Conservation (phyloP, 768 basidiomycete species). For the Dictyophora rubrovolvata region DNA sequence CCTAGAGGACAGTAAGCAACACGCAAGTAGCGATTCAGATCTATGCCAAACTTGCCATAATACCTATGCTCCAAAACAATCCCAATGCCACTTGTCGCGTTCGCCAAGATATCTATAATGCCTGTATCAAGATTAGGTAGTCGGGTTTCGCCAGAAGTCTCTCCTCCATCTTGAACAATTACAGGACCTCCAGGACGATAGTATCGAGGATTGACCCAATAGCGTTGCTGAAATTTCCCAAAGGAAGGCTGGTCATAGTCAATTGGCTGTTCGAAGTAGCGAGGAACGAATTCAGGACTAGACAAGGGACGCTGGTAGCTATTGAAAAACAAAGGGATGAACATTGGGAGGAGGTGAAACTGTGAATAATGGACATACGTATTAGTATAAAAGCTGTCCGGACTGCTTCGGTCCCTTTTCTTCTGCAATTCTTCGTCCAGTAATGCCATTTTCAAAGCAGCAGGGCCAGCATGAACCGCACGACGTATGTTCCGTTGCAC, state of each 20-base stretch:
- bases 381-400: background rate
- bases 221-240: conserved; percentile 75
- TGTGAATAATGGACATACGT: background rate
- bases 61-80: conserved; percentile 91
- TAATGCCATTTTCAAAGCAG: conserved; percentile 1
- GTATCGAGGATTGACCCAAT: conserved; percentile 82
- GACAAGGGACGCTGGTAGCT: background rate
- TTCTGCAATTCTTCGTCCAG: background rate
- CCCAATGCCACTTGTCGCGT: conserved; percentile 78
- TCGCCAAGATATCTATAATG: conserved; percentile 77
- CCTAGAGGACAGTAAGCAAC: conserved; percentile 29
- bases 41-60: conserved; percentile 47
- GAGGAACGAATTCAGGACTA: conserved; percentile 13
- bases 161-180: conserved; percentile 86
- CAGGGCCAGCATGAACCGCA: background rate
- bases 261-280: conserved; percentile 74
- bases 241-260: conserved; percentile 54
- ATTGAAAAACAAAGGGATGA: background rate
- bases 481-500: background rate
- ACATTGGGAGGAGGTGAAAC: background rate
- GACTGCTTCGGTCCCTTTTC: background rate
- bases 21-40: conserved; percentile 11
- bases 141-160: conserved; percentile 73
- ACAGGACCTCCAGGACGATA: conserved; percentile 72
- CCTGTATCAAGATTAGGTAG: conserved; percentile 41